These are phyloP conservation scores for Mycena albidolilacea DNA, from an alignment of 768 basidiomycete species.

Conservation along the genomic window DNA sequence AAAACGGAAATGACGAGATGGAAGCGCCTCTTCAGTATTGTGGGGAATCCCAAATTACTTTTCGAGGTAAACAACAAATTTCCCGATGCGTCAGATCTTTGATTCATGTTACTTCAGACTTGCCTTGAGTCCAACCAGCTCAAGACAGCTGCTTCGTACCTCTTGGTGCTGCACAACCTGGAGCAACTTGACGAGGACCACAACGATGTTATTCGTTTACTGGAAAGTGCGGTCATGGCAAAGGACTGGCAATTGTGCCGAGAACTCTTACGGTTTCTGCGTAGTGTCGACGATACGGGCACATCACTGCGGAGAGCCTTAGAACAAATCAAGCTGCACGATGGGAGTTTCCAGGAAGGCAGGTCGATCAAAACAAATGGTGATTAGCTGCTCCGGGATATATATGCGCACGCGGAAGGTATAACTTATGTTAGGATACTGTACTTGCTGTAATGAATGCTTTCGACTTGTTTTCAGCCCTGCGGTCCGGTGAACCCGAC, in stretches of 20 bases:
- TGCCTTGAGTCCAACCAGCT: constrained; percentile 82
- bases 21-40: constrained; percentile 89
- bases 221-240: constrained; percentile 80
- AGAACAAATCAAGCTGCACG: constrained; percentile 56
- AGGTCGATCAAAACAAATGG: constrained; percentile 27
- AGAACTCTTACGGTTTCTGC: constrained; percentile 92
- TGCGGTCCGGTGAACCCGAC: constrained; percentile 9
- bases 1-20: constrained; percentile 96
- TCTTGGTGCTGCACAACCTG: constrained; percentile 93
- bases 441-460: constrained; percentile 15
- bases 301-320: constrained; percentile 75
- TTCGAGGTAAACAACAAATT: constrained; percentile 78
- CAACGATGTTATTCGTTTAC: constrained; percentile 84
- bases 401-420: constrained; percentile 8
- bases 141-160: constrained; percentile 92
- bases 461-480: background rate
- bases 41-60: constrained; percentile 90
- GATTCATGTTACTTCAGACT: constrained; percentile 59
- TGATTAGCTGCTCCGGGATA: constrained; percentile 10
- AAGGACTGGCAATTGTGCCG: constrained; percentile 94
- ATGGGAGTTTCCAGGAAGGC: background rate
- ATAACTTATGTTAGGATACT: constrained; percentile 20
- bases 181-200: constrained; percentile 89
- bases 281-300: constrained; percentile 92
- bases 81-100: background rate